phyloP scores from a whole-genome alignment of 257 asterid genomes.

The Nicotiana attenuata region DNA sequence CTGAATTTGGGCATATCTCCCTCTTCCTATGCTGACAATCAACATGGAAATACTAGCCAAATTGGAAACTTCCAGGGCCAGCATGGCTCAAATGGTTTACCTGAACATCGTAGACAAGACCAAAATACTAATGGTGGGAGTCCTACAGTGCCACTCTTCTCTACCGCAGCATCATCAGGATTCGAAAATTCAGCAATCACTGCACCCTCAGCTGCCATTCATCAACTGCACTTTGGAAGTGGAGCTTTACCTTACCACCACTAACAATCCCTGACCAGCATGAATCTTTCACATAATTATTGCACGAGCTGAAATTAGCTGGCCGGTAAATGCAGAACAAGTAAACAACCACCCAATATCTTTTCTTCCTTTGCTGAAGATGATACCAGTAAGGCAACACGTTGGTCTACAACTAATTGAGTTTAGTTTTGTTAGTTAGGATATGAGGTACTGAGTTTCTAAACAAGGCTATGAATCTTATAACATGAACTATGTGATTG shows the following conservation, averaged over 20 bases:
- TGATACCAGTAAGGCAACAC: background rate
- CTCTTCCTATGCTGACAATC: constrained; percentile 30
- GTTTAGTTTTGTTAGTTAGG: background rate
- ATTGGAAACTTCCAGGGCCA: constrained; percentile 27
- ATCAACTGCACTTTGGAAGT: constrained; percentile 30
- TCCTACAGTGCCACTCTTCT: constrained; percentile 41
- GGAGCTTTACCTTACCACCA: constrained; percentile 28
- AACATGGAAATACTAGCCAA: constrained; percentile 28
- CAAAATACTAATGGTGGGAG: constrained; percentile 22
- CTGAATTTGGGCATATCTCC: constrained; percentile 68
- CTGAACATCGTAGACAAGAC: constrained; percentile 23
- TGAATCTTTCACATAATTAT: constrained; percentile 29
- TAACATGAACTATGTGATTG: background rate
- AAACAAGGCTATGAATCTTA: background rate
- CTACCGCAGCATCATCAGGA: constrained; percentile 99
- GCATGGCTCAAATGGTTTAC: constrained; percentile 28
- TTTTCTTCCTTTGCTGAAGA: background rate
- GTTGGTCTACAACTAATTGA: background rate
- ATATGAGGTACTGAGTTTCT: background rate
- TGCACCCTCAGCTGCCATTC: constrained; percentile 27
- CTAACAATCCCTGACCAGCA: constrained; percentile 30
- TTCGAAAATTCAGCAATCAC: constrained; percentile 52
- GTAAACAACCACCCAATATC: background rate
- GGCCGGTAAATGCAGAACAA: constrained; percentile 7
- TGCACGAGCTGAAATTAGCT: constrained; percentile 30